These are phyloP conservation scores for Neurospora sp. DNA, from an alignment of 495 filamentous ascomycete genomes.

Conservation along the genomic window DNA sequence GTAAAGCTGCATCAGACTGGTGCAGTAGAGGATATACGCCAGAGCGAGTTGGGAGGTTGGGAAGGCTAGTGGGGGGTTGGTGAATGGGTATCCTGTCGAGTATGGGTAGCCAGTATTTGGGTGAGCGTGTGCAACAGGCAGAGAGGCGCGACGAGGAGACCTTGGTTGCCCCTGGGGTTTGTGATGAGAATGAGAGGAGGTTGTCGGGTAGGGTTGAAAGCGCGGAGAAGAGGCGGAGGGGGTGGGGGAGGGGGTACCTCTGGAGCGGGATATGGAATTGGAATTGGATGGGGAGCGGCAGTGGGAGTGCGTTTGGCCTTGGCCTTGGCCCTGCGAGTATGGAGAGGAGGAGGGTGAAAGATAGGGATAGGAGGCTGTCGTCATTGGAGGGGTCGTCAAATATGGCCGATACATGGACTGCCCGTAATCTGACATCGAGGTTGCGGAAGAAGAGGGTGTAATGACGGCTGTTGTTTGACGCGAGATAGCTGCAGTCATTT, in stretches of 20 bases:
- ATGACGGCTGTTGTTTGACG: not conserved
- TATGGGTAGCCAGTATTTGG: not conserved
- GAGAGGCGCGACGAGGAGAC: not conserved
- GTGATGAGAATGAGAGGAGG: not conserved
- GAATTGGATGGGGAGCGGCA: not conserved
- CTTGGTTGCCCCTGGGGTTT: conserved; percentile 24
- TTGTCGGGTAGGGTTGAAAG: not conserved
- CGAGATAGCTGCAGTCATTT: not conserved
- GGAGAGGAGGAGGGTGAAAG: not conserved
- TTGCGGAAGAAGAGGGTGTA: not conserved
- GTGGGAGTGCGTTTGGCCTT: not conserved
- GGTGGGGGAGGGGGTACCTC: not conserved
- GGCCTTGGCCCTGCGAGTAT: not conserved
- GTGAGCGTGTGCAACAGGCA: not conserved
- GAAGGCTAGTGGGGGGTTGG: conserved; percentile 20
- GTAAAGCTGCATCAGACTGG: conserved; percentile 28
- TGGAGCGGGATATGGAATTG: not conserved
- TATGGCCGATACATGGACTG: not conserved
- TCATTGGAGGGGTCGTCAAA: not conserved
- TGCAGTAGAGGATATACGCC: conserved; percentile 33
- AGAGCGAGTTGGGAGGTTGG: conserved; percentile 21
- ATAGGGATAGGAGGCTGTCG: not conserved
- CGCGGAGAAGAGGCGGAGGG: not conserved
- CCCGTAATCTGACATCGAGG: not conserved
- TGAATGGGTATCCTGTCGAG: not conserved